Percentiles rank a stretch among this genome's conserved stretches.
These are phyloP conservation scores for Astragalus membranaceus DNA, from an alignment of 306 rosid genomes.

Conservation along the genomic window DNA sequence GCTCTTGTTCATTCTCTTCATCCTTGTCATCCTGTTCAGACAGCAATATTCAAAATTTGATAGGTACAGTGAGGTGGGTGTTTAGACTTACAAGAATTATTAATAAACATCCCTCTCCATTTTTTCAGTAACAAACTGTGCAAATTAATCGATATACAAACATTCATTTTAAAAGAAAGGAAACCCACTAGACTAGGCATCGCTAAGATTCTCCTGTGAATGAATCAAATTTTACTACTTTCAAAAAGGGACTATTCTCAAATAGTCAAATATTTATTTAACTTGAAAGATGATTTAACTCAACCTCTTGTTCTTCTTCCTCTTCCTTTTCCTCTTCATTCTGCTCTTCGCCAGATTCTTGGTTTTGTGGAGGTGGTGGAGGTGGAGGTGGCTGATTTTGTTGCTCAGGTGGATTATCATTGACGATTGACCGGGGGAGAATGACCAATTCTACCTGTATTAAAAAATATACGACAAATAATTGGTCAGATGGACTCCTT, in stretches of 20 bases:
- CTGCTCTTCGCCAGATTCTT: slow-evolving; percentile 78
- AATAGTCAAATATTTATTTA: slow-evolving; percentile 1
- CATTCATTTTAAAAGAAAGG: slow-evolving; percentile 9
- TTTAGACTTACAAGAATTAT: slow-evolving; percentile 7
- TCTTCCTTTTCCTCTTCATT: slow-evolving; percentile 75
- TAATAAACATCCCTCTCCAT: neutral
- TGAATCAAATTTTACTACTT: neutral
- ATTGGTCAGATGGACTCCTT: neutral
- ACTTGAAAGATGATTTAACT: slow-evolving; percentile 19
- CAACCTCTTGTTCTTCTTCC: slow-evolving; percentile 78
- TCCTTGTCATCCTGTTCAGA: slow-evolving; percentile 65
- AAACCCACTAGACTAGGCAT: slow-evolving; percentile 10
- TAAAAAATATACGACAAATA: slow-evolving; percentile 18
- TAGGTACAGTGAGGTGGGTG: neutral
- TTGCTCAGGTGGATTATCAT: slow-evolving; percentile 86
- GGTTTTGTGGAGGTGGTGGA: slow-evolving; percentile 96
- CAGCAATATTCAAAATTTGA: slow-evolving; percentile 11
- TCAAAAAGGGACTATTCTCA: neutral
- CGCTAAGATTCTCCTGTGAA: slow-evolving; percentile 10
- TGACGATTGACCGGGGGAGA: slow-evolving; percentile 72
- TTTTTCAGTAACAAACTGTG: neutral
- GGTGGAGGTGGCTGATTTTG: slow-evolving; percentile 96
- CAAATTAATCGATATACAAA: slow-evolving; percentile 21
- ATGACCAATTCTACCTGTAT: slow-evolving; percentile 90
- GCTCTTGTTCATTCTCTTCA: slow-evolving; percentile 75